Conservation (phyloP, 352 stramenopile species). For the Phytophthora macrochlamydospora region DNA sequence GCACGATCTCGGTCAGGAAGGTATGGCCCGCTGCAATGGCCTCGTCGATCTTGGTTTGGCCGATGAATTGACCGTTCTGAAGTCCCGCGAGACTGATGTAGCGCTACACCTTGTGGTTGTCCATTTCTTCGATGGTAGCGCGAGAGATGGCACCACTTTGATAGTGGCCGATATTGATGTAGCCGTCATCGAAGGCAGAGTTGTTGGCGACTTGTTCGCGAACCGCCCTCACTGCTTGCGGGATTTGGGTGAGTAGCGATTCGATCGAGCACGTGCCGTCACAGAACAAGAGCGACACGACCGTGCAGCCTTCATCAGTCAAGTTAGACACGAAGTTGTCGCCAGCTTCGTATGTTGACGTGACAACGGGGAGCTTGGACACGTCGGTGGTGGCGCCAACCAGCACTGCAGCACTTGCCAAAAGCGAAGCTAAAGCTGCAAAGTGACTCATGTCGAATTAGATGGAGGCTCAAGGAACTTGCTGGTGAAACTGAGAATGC, state of each 20-base stretch:
- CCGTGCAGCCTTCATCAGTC: slow-evolving; percentile 14
- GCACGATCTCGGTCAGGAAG: slow-evolving; percentile 20
- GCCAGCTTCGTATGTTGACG: slow-evolving; percentile 33
- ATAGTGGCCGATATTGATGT: slow-evolving; percentile 43
- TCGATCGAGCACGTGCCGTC: slow-evolving; percentile 21
- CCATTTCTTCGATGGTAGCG: slow-evolving; percentile 44
- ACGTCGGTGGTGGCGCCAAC: not conserved
- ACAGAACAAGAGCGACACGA: slow-evolving; percentile 39
- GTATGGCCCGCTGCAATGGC: slow-evolving; percentile 1
- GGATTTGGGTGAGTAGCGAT: slow-evolving; percentile 26
- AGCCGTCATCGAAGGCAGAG: slow-evolving; percentile 28
- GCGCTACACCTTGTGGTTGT: slow-evolving; percentile 41
- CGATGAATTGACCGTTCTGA: slow-evolving; percentile 46
- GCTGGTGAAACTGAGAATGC: not conserved
- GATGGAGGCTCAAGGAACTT: not conserved
- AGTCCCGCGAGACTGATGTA: slow-evolving; percentile 40
- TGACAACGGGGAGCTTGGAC: slow-evolving; percentile 29
- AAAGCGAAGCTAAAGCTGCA: not conserved
- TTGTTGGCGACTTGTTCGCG: slow-evolving; percentile 12
- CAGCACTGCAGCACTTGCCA: not conserved
- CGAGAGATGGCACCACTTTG: slow-evolving; percentile 39
- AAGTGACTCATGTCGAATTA: not conserved
- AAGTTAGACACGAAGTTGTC: slow-evolving; percentile 25
- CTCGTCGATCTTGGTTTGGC: slow-evolving; percentile 22
- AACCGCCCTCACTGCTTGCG: slow-evolving; percentile 37